Evolutionary conservation across 225 moss, liverwort and hornwort species (phyloP).

Genomic region (Physcomitrellopsis africana): DNA sequence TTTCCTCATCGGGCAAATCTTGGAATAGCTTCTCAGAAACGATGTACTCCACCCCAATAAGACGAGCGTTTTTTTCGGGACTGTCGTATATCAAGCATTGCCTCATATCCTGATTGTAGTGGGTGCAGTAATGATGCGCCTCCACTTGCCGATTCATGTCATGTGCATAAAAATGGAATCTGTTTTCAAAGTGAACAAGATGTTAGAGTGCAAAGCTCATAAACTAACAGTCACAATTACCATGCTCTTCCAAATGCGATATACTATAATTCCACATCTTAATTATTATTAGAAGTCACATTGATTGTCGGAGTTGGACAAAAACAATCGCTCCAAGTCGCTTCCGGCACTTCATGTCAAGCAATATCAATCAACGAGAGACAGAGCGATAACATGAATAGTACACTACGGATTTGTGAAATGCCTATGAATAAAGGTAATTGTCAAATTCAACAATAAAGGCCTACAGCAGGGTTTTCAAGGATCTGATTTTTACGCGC

Average conservation of each 20-base stretch:
- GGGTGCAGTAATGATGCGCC: conserved; percentile 86
- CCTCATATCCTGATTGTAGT: conserved; percentile 77
- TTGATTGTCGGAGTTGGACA: no score
- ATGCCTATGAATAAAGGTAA: neutral
- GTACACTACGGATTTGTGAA: no score
- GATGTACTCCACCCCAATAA: conserved; percentile 91
- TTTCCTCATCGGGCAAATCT: conserved; percentile 75
- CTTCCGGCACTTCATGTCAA: no score
- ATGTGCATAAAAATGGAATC: conserved; percentile 82
- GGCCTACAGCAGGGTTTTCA: neutral
- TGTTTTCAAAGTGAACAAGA: conserved; percentile 21
- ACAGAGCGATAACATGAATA: no score
- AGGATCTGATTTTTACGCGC: conserved; percentile 42
- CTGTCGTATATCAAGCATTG: conserved; percentile 83
- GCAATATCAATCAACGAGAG: no score
- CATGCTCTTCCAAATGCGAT: no score
- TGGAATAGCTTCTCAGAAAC: conserved; percentile 72
- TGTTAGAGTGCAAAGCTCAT: neutral
- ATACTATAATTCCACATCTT: no score
- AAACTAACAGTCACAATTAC: no score
- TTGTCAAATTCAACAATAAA: neutral
- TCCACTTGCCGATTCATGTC: conserved; percentile 79
- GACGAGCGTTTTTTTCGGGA: conserved; percentile 60
- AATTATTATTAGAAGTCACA: no score
- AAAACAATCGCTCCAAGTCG: no score